phyloP scores from a whole-genome alignment of 2,329 filamentous ascomycete genomes.

The Fusarium aywerte region DNA sequence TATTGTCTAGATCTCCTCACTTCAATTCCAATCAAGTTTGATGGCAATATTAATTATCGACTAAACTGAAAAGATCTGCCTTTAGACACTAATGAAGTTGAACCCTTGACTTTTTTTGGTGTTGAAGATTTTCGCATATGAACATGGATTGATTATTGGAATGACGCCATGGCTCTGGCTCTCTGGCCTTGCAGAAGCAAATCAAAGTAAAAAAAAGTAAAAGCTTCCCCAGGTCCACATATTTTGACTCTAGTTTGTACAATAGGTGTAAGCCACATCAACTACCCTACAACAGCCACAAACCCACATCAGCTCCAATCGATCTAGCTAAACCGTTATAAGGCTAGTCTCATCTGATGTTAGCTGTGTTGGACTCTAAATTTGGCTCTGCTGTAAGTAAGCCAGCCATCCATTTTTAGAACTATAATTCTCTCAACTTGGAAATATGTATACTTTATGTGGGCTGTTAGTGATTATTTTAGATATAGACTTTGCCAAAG shows the following conservation, averaged over 20 bases:
- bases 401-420: constrained; percentile 25
- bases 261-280: constrained; percentile 26
- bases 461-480: neutral
- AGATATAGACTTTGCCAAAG: constrained; percentile 17
- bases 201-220: constrained; percentile 1
- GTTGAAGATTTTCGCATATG: constrained; percentile 25
- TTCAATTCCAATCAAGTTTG: neutral
- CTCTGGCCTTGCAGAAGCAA: constrained; percentile 34
- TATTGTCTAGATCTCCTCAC: neutral
- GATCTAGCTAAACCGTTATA: neutral
- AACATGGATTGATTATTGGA: constrained; percentile 35
- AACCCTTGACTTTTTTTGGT: constrained; percentile 21
- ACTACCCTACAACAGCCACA: constrained; percentile 16
- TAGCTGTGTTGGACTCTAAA: constrained; percentile 34
- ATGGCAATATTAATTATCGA: neutral
- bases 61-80: neutral
- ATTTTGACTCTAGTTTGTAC: neutral
- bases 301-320: neutral
- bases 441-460: neutral
- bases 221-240: constrained; percentile 31
- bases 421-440: constrained; percentile 7
- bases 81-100: neutral
- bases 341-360: constrained; percentile 28
- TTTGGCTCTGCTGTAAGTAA: constrained; percentile 40
- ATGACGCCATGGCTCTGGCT: constrained; percentile 30